Base-by-base conservation (phyloP, 257 asterid genomes). In the Primulina tabacum region DNA sequence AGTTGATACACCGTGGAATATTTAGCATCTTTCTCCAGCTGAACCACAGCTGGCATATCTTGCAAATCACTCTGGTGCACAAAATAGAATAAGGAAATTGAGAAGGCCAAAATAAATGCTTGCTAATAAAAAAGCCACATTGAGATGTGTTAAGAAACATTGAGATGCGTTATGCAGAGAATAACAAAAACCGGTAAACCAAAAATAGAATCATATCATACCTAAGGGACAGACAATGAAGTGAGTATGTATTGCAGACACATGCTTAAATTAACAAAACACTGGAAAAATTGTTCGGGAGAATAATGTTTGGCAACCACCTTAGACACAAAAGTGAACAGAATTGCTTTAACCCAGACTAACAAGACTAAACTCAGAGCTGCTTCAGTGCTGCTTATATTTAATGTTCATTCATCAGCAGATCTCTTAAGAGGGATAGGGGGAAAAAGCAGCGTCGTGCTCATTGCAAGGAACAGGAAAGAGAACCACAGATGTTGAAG, bases 31-130 rank as follows among this genome's bases (percentile, higher is more conserved):
- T 89, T 91, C 87, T 91, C 97, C 84, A 94, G 82, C 77, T 91
- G 99, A 29, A 85, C 83, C 30, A 91, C 80, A 66, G 93, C 97
- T 75, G 97, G 95, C 85, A 94, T 72, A 57, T 86, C 96, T 40
- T 88, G 84, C 76, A 91, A 86, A 82, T 94, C 97, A 66, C 86
- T 86, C 97, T 94, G 85, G 70, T 37, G 52, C 53, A 65, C 50
- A 60, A 73, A 60, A 65, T 20, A 67, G 9, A 10, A 56, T 66
- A 43, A 62, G 7, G 29, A 47, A 32, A 10, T 53, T 52, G 21
- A 38, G 33, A 55, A 10, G 37, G 55, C 28, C 8, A 62, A 67
- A 16, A 18, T 43, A 21, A 71, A 11, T 34, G 32, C 32, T 35
- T 50, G 40, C 37, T 28, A 9, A 35, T 64, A 47, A 61, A 53